phyloP scores from a whole-genome alignment of 208 protist species.

The Eutreptiella sp. region DNA sequence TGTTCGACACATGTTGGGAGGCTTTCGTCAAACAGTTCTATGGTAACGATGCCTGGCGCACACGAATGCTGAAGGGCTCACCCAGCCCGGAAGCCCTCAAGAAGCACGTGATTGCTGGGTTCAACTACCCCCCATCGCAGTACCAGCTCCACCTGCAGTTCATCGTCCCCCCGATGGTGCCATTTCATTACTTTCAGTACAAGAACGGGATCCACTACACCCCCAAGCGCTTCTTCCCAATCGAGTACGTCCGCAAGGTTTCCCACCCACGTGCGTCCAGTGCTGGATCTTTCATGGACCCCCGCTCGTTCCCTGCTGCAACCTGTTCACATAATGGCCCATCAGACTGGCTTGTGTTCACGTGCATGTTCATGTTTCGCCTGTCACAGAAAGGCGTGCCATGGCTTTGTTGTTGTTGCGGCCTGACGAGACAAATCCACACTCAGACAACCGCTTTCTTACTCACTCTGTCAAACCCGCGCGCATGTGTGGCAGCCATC shows the following conservation, averaged over 20 bases:
- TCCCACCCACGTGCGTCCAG: no score
- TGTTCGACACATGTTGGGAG: constrained; percentile 29
- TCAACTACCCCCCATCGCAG: constrained; percentile 67
- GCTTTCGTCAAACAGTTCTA: constrained; percentile 36
- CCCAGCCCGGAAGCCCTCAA: neutral
- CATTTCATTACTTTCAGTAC: constrained; percentile 58
- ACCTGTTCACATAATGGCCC: no score
- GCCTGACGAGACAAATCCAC: no score
- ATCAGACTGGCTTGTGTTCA: no score
- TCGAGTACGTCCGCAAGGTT: constrained; percentile 41
- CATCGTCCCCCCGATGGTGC: constrained; percentile 54
- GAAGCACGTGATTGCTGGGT: constrained; percentile 41
- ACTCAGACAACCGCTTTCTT: no score
- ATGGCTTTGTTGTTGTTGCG: no score
- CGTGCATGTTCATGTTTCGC: no score
- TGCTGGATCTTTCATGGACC: no score
- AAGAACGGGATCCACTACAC: constrained; percentile 62
- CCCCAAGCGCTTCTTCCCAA: constrained; percentile 52
- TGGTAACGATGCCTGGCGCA: constrained; percentile 19
- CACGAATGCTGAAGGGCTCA: constrained; percentile 15
- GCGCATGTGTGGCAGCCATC: no score
- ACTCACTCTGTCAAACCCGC: no score
- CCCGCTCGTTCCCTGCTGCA: no score
- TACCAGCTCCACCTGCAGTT: constrained; percentile 70
- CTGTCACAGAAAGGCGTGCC: no score